A percentile compares a stretch with the other conserved stretches of the same genome.
Evolutionary conservation across 2,329 filamentous ascomycete genomes (phyloP).

Genomic region (Dothidotthia symphoricarpi): DNA sequence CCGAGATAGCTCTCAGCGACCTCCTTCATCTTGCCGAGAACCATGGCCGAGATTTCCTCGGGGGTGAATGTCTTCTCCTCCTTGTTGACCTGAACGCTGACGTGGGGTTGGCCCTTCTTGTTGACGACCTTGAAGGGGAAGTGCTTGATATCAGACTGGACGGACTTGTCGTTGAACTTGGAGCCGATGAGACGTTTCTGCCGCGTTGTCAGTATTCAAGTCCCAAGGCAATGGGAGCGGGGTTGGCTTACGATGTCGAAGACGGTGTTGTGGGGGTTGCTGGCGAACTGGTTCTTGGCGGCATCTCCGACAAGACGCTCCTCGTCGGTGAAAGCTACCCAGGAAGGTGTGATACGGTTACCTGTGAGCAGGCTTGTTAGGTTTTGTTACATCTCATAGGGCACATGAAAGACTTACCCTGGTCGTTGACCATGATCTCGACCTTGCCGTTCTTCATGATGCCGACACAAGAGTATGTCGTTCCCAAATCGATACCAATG

Average conservation of each 20-base stretch:
- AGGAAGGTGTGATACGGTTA: constrained; percentile 59
- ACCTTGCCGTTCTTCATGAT: constrained; percentile 55
- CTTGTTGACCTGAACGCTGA: constrained; percentile 70
- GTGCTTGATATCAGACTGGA: constrained; percentile 94
- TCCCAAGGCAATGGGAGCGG: neutral
- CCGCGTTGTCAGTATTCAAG: constrained; percentile 30
- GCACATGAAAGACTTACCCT: constrained; percentile 29
- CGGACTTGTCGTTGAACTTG: constrained; percentile 60
- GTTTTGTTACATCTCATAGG: constrained; percentile 1
- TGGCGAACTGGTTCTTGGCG: constrained; percentile 49
- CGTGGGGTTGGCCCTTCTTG: constrained; percentile 85
- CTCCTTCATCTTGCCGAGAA: constrained; percentile 69
- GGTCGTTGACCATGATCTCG: constrained; percentile 47
- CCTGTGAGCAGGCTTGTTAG: constrained; percentile 32
- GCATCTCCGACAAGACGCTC: constrained; percentile 96
- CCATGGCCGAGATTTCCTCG: constrained; percentile 78
- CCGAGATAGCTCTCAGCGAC: constrained; percentile 75
- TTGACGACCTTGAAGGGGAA: constrained; percentile 93
- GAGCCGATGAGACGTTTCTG: constrained; percentile 54
- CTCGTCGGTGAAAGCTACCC: constrained; percentile 94
- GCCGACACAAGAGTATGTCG: constrained; percentile 91
- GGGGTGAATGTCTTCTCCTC: constrained; percentile 71
- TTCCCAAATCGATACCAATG: constrained; percentile 88
- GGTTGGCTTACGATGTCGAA: constrained; percentile 43
- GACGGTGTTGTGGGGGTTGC: constrained; percentile 51